Conservation (phyloP, 805 yeast species). For the Candida xiaguanensis region DNA sequence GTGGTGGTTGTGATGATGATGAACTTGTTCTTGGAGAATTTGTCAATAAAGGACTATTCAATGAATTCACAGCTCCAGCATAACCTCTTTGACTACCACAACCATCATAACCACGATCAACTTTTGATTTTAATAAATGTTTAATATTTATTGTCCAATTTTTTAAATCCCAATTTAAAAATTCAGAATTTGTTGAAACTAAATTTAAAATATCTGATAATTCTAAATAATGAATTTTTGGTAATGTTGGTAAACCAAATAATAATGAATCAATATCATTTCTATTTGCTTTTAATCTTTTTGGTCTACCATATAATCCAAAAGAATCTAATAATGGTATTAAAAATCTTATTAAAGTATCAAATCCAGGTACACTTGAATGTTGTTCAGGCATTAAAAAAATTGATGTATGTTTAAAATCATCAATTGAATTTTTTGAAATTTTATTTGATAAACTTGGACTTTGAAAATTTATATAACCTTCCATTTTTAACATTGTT, state of each 20-base stretch:
- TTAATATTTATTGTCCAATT: conserved; percentile 32
- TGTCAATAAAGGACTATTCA: conserved; percentile 31
- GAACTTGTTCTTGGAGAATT: conserved; percentile 11
- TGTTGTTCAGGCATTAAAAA: conserved; percentile 45
- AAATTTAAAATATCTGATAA: conserved; percentile 26
- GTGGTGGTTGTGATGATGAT: neutral
- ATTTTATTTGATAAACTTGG: conserved; percentile 32
- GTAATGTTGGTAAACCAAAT: conserved; percentile 44
- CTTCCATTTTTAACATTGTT: conserved; percentile 87
- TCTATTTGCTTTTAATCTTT: conserved; percentile 39
- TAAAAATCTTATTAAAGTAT: conserved; percentile 43
- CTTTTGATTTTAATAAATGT: conserved; percentile 27
- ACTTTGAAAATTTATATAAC: conserved; percentile 59
- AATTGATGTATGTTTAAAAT: conserved; percentile 38
- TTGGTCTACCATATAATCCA: conserved; percentile 46
- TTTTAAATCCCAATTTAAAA: conserved; percentile 34
- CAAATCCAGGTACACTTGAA: conserved; percentile 46
- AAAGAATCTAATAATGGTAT: conserved; percentile 40
- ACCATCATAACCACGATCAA: conserved; percentile 59
- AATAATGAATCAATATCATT: conserved; percentile 37
- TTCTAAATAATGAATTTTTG: conserved; percentile 41
- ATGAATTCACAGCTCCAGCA: conserved; percentile 55
- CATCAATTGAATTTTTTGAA: conserved; percentile 26
- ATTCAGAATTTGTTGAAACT: conserved; percentile 18
- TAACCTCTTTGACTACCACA: conserved; percentile 69